A percentile compares a stretch with the other conserved stretches of the same genome.
These are phyloP conservation scores for Tirmania nivea DNA, from an alignment of 495 filamentous ascomycete species.

Conservation along the genomic window DNA sequence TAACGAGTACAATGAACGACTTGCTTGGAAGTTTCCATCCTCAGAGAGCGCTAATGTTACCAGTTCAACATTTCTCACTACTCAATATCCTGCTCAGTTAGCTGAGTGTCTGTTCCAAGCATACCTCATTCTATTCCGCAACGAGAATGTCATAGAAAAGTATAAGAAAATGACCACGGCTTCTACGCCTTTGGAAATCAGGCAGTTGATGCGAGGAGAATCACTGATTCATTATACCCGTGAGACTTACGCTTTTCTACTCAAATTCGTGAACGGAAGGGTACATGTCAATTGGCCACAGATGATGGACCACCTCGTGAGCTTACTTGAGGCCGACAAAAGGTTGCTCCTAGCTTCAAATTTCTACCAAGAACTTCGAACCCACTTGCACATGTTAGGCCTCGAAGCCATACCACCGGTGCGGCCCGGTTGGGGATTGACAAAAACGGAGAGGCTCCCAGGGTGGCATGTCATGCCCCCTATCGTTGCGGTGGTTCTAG, in stretches of 20 bases:
- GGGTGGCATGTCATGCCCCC: background rate
- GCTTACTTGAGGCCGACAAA: background rate
- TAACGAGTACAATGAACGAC: background rate
- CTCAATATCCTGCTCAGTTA: slow-evolving; percentile 18
- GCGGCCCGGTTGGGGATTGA: background rate
- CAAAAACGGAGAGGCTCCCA: background rate
- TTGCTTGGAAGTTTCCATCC: background rate
- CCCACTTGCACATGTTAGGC: slow-evolving; percentile 14
- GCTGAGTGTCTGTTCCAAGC: slow-evolving; percentile 20
- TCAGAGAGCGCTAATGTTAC: background rate
- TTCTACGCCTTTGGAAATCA: background rate
- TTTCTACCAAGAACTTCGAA: slow-evolving; percentile 5
- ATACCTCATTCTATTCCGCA: slow-evolving; percentile 25
- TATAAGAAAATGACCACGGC: background rate
- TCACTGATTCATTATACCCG: slow-evolving; percentile 21
- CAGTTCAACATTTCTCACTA: background rate
- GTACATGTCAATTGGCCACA: slow-evolving; percentile 19
- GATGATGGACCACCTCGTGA: slow-evolving; percentile 14
- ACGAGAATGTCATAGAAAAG: background rate
- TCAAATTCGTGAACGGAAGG: slow-evolving; percentile 16
- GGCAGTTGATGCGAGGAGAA: background rate
- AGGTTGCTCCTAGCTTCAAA: background rate
- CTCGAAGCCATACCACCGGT: background rate
- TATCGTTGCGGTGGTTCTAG: background rate
- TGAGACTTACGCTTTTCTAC: slow-evolving; percentile 22